Evolutionary conservation across 495 filamentous ascomycete species (phyloP), one percentile per base, ranked within the genome.

Genomic region (Aspergillus diversus): DNA sequence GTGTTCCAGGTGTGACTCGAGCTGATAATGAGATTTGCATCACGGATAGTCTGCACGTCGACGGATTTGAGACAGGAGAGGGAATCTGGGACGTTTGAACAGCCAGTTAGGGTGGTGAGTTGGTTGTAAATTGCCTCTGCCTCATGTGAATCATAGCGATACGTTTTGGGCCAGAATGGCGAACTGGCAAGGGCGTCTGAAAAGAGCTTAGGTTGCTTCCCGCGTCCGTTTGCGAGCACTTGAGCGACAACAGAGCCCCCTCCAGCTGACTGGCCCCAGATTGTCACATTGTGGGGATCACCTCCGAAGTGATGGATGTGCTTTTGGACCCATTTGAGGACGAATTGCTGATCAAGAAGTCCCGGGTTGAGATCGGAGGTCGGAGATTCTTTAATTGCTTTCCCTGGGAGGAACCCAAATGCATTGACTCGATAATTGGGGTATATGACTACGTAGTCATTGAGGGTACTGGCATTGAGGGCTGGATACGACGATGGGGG

Each of bases 161-260:
- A 87, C 13, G 82, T 85, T 65, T 83, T 85, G 0, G 83, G 83
- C 86, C 85, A 88, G 68, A 85, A 89, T 0, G 86, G 86, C 4
- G 80, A 83, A 59, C 80, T 84, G 5, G 83, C 82, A n/a, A 88
- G 76, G 0, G 85, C 86, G 63, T 83, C 83, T 12, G 60, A 67
- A 65, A 85, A 85, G 39, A 80, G 66, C 37, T 69, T 69, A 15
- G 72, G 77, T 12, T 73, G 55, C 9, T 66, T 67, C 33, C 74
- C 53, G 5, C 80, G 73, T 13, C 75, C 71, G 48, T 79, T 77
- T 5, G 80, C 81, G n/a, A 85, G 78, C 15, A 80, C 76, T 67
- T 86, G 81, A 21, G 80, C 83, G 7, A 86, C 76, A 4, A 87
- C 84, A 6, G 77, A 81, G 6, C 85, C 84, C 17, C 73, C 86